Evolutionary conservation across 164 flowering plant genomes (phyloP).

Genomic region (Brasenia schreberi): DNA sequence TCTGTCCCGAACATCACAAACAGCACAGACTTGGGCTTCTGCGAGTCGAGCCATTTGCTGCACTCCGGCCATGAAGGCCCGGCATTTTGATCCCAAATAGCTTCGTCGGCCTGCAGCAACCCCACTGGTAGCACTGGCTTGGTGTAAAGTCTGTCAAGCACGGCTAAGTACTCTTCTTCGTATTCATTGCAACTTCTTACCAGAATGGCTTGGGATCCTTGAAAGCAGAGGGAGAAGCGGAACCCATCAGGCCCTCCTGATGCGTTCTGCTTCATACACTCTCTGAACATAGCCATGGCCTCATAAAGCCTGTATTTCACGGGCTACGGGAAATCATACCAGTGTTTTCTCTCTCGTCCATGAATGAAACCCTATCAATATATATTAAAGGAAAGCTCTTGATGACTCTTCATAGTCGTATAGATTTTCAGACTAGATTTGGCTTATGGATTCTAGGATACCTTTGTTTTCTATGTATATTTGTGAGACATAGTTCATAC

Average conservation of each 20-base stretch:
- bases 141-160: not conserved
- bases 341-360: no score
- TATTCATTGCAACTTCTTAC: slow-evolving; percentile 35
- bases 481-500: no score
- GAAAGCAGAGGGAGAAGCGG: slow-evolving; percentile 14
- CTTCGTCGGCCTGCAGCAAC: not conserved
- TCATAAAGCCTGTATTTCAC: not conserved
- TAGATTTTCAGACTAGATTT: not conserved
- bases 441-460: no score
- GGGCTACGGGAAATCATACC: slow-evolving; percentile 2
- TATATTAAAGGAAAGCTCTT: slow-evolving; percentile 15
- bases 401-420: slow-evolving; percentile 11
- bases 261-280: slow-evolving; percentile 4
- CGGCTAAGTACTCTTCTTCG: not conserved
- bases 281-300: slow-evolving; percentile 17
- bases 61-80: not conserved
- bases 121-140: not conserved
- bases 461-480: no score
- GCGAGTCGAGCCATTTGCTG: not conserved
- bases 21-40: not conserved
- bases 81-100: not conserved
- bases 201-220: slow-evolving; percentile 23
- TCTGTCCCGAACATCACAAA: not conserved
- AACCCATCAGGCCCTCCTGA: slow-evolving; percentile 18
- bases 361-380: slow-evolving; percentile 25